Base-by-base conservation (phyloP, 495 filamentous ascomycete genomes). In the Penicillium ochrochloron region DNA sequence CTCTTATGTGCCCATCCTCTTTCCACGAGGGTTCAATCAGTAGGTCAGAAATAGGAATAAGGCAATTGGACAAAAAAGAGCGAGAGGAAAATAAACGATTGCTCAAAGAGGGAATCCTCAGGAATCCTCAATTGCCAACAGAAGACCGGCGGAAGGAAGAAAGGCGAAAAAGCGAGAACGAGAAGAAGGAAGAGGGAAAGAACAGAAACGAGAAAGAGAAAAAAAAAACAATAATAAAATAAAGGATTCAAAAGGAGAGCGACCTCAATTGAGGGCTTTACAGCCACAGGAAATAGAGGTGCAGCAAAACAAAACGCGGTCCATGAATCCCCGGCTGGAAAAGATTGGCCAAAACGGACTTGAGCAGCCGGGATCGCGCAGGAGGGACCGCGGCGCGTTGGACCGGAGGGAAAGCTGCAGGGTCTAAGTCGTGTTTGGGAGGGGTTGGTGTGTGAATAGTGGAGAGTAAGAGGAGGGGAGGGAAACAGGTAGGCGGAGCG, bases 291-390 rank as follows among this genome's bases (percentile, higher is more conserved):
- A 70, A 60, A 66, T 57, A 33, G 67, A 60, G 48, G 51, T 60
- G 62, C 60, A 70, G 59, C 57, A 64, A 34, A 63, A 63, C 46
- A 63, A 59, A 67, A 65, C 59, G 62, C 60, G 60, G 57, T 71
- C 46, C 68, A 68, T 63, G 34, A 62, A 59, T 42, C 55, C 64
- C 61, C 54, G 65, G 61, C 65, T 67, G 46, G 63, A 61, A 53
- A 42, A 58, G 65, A 62, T 65, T 63, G 66, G 46, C 72, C 51
- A 17, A 73, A 75, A 71, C 69, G 72, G 73, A 74, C 66, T 73
- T 71, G 70, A 73, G 66, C 68, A 71, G 65, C 75, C 74, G 77
- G 76, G 65, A 76, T 72, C 70, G 73, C 76, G 68, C 73, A 80
- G 73, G 67, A 69, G 51, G 61, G 39, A 62, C 56, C 61, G 62